A percentile compares a stretch with the other conserved stretches of the same genome.
Evolutionary conservation across 495 filamentous ascomycete species (phyloP).

Genomic region (Durotheca rogersii): DNA sequence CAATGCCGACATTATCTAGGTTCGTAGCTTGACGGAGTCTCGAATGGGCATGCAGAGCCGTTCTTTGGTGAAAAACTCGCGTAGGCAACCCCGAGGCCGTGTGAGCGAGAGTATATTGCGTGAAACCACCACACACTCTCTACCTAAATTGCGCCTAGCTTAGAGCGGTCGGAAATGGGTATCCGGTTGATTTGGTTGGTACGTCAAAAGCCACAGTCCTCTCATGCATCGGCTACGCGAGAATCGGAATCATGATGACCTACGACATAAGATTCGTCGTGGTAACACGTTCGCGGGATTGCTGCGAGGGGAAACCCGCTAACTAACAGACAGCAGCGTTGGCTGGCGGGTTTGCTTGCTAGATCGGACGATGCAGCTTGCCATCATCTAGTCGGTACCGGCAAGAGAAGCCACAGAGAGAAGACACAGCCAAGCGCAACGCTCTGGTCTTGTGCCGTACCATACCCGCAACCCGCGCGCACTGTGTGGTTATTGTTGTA

Average conservation of each 20-base stretch:
- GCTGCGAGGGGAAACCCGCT: constrained; percentile 6
- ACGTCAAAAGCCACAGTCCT: too few relatives aligned
- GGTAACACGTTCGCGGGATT: neutral
- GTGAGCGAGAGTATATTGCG: too few relatives aligned
- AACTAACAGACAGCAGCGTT: neutral
- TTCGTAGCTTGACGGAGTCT: neutral
- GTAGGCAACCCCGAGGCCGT: neutral
- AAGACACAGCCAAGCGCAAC: constrained; percentile 8
- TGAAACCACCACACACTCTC: too few relatives aligned
- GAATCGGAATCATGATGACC: neutral
- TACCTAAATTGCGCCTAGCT: too few relatives aligned
- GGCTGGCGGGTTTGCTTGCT: constrained; percentile 21
- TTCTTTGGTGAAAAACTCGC: too few relatives aligned
- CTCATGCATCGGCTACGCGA: neutral
- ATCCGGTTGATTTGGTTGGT: too few relatives aligned
- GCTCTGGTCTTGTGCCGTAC: neutral
- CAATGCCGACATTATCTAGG: neutral
- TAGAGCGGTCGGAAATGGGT: too few relatives aligned
- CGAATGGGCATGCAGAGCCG: too few relatives aligned
- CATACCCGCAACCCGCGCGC: too few relatives aligned
- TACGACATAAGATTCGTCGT: constrained; percentile 1
- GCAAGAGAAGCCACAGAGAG: neutral
- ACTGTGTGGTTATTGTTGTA: too few relatives aligned
- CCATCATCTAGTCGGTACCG: constrained; percentile 16
- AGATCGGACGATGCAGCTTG: constrained; percentile 24